Evolutionary conservation across 2,329 filamentous ascomycete genomes (phyloP).

Genomic region (Aspergillus luchuensis): DNA sequence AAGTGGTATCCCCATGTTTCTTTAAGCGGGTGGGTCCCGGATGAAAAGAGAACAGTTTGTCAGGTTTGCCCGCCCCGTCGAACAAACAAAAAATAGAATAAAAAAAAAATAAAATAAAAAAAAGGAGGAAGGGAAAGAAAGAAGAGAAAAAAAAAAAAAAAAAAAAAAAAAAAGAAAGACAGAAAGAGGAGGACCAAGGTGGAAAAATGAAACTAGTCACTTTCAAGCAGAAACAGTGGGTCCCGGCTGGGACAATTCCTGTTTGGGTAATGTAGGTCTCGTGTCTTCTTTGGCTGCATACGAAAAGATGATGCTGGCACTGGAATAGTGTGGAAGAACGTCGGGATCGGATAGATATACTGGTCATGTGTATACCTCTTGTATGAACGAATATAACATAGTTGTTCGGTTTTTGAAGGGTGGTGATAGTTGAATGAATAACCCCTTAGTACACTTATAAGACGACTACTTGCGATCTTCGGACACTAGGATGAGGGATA

Average conservation of each 20-base stretch:
- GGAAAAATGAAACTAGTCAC: background rate
- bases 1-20: slow-evolving; percentile 15
- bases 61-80: slow-evolving; percentile 6
- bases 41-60: background rate
- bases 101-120: background rate
- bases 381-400: background rate
- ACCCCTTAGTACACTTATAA: background rate
- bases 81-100: background rate
- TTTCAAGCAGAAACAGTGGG: slow-evolving; percentile 1
- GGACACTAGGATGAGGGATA: background rate
- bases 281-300: slow-evolving; percentile 1
- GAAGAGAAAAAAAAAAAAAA: background rate
- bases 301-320: background rate
- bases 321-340: too few species aligned
- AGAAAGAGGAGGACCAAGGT: background rate
- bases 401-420: background rate
- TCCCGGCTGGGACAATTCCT: slow-evolving; percentile 8
- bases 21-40: slow-evolving; percentile 16
- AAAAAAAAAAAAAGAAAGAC: background rate
- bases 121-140: slow-evolving; percentile 6
- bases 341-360: background rate
- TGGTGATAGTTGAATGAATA: background rate
- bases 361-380: background rate
- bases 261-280: slow-evolving; percentile 4
- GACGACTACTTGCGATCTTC: background rate